Conservation (phyloP, 805 yeast genomes). For the Saccharomyces jurei region DNA sequence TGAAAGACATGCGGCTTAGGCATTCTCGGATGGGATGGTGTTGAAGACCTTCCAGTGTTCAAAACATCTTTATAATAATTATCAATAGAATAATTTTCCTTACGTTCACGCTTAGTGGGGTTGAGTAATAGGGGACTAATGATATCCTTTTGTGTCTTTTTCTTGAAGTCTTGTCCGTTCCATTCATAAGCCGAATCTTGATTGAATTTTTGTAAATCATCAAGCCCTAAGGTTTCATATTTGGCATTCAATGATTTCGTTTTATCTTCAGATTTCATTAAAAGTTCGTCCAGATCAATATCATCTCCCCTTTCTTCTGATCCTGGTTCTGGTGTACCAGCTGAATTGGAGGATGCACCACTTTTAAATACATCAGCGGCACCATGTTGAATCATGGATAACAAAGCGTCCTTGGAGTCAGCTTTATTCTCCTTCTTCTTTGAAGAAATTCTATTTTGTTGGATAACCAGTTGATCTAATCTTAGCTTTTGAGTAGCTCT, state of each 20-base stretch:
- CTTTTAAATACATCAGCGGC: conserved; percentile 52
- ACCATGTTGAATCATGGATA: conserved; percentile 79
- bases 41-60: conserved; percentile 52
- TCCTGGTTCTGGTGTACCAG: conserved; percentile 23
- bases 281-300: conserved; percentile 51
- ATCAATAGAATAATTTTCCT: conserved; percentile 80
- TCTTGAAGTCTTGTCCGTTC: conserved; percentile 79
- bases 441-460: conserved; percentile 49
- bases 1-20: conserved; percentile 77
- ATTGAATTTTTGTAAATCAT: conserved; percentile 69
- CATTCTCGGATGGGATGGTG: conserved; percentile 59
- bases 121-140: conserved; percentile 66
- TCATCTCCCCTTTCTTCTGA: conserved; percentile 33
- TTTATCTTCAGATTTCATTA: conserved; percentile 53
- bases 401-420: conserved; percentile 57
- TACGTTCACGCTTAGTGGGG: conserved; percentile 78
- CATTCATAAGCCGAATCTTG: conserved; percentile 76
- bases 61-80: conserved; percentile 77
- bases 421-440: conserved; percentile 26
- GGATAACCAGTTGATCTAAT: conserved; percentile 74
- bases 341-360: conserved; percentile 13
- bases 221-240: conserved; percentile 61
- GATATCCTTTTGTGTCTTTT: conserved; percentile 40
- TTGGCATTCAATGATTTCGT: conserved; percentile 54
- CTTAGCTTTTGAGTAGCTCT: conserved; percentile 75